Evolutionary conservation across 495 filamentous ascomycete species (phyloP), one percentile per base, ranked within the genome.

Genomic region (Platismatia glauca): DNA sequence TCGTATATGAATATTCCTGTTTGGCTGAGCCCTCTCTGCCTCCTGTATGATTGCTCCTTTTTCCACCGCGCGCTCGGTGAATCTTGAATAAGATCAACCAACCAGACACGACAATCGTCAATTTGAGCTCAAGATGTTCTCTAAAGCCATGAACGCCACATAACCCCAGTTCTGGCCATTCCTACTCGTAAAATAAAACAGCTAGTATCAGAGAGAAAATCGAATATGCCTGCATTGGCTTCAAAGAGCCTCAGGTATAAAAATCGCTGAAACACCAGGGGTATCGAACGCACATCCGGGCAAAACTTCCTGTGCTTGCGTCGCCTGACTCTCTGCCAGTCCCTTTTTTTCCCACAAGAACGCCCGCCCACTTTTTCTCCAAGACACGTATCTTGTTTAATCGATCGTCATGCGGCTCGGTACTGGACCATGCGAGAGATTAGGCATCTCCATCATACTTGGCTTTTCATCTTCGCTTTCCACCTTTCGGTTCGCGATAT

Each of bases 401-500:
- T 96, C 91, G 72, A 96, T 96, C 66, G 88, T 91, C 91, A 96
- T 96, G 59, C 91, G 83, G 61, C 77, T 85, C 52, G 81, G 77
- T 58, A 84, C 77, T 56, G 86, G 85, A 39, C 77, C 74, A 63
- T 66, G 68, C 53, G 77, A 69, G 60, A 74, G 69, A 27, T 69
- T 70, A 9, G 84, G 74, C 75, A 92, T 84, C 70, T 91, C 89
- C 56, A 85, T 90, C 68, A 82, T 82, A 60, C 79, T 80, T 59
- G 79, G 76, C 76, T 90, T 88, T 73, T 96, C 89, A 41, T 85
- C 84, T 58, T 86, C 85, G 35, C 76, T 75, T 31, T 74, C 73
- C 50, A 78, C 67, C 74, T 81, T 86, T 44, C 87, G 80, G 68
- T 78, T 81, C 70, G 83, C 78, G 65, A 98, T 82, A 72, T 97